These are phyloP conservation scores for Coemansia sp. DNA, from an alignment of 192 early-diverging fungal genomes.

Conservation along the genomic window DNA sequence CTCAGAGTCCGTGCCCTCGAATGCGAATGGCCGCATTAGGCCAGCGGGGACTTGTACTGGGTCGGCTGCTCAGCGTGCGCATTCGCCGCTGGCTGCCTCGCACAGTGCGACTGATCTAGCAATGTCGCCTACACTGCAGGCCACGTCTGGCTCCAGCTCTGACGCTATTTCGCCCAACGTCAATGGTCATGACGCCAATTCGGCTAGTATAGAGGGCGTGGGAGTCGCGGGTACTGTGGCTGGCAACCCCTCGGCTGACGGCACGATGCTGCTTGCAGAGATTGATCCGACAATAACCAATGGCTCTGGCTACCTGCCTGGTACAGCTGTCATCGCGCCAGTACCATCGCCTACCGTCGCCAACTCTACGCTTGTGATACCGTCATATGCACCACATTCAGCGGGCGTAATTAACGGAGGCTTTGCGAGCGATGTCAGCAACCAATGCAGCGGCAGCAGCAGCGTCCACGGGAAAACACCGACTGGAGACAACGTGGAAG, in stretches of 20 bases:
- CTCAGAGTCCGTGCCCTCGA: conserved; percentile 4
- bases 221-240: neutral
- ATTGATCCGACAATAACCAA: neutral
- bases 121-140: neutral
- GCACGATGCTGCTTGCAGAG: neutral
- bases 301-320: neutral
- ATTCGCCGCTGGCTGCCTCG: neutral
- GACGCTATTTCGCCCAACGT: neutral
- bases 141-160: conserved; percentile 2
- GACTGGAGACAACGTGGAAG: conserved; percentile 15
- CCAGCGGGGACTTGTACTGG: neutral
- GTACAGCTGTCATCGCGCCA: neutral
- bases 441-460: conserved; percentile 6
- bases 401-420: conserved; percentile 2
- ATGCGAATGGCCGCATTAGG: conserved; percentile 2
- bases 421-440: neutral
- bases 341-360: neutral
- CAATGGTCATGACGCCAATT: neutral
- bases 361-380: neutral
- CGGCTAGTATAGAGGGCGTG: conserved; percentile 4
- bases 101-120: conserved; percentile 1
- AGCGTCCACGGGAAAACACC: conserved; percentile 7
- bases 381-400: neutral
- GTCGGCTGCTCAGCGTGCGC: neutral
- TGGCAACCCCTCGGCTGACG: conserved; percentile 1